Conservation (phyloP, 169 alveolate genomes). For the Plasmodium relictum region DNA sequence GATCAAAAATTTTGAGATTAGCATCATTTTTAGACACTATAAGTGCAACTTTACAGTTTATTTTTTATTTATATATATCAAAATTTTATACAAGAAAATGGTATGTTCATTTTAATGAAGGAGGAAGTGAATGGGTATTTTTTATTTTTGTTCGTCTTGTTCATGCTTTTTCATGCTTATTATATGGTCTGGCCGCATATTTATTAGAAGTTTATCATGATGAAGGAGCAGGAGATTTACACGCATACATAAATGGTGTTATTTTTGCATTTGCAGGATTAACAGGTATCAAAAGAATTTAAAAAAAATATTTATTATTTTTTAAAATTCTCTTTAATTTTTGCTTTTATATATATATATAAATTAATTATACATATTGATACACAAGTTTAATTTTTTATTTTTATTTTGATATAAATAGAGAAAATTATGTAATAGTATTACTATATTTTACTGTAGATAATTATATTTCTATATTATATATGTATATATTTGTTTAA, state of each 20-base stretch:
- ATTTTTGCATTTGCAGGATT: slow-evolving; percentile 88
- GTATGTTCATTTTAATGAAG: slow-evolving; percentile 92
- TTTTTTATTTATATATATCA: slow-evolving; percentile 91
- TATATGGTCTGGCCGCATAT: slow-evolving; percentile 92
- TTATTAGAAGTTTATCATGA: slow-evolving; percentile 94
- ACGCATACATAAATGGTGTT: slow-evolving; percentile 93
- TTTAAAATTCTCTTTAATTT: background rate
- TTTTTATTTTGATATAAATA: no score
- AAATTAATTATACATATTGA: no score
- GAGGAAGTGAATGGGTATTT: slow-evolving; percentile 93
- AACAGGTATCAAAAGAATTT: slow-evolving; percentile 81
- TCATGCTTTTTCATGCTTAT: slow-evolving; percentile 90
- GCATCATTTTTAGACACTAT: slow-evolving; percentile 93
- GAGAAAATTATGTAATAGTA: no score
- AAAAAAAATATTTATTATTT: background rate
- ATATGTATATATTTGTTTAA: background rate
- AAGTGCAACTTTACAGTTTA: slow-evolving; percentile 93
- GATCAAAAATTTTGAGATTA: slow-evolving; percentile 91
- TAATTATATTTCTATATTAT: background rate
- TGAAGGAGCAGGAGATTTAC: slow-evolving; percentile 95
- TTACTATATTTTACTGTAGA: no score
- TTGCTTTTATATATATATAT: background rate
- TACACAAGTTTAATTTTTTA: no score
- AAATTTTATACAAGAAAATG: slow-evolving; percentile 91
- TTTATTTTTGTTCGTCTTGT: slow-evolving; percentile 90